phyloP scores from a whole-genome alignment of 2,329 filamentous ascomycete species.

The Ilyonectria robusta region DNA sequence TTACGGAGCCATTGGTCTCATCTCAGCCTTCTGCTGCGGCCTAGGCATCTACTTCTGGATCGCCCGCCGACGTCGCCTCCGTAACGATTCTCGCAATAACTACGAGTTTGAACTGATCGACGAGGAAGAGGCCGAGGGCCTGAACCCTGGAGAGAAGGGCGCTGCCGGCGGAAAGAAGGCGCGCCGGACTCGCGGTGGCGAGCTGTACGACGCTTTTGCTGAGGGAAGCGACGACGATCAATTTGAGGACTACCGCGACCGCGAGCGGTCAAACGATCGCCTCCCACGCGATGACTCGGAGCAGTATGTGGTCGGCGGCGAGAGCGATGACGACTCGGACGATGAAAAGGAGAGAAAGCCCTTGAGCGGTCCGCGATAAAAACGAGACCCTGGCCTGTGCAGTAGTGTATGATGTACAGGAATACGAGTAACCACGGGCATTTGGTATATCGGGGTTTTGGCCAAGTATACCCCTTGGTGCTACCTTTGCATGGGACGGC shows the following conservation, averaged over 20 bases:
- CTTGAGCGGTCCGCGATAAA: slow-evolving; percentile 39
- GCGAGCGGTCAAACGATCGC: slow-evolving; percentile 54
- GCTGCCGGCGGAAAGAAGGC: slow-evolving; percentile 60
- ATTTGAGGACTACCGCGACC: slow-evolving; percentile 60
- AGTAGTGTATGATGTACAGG: slow-evolving; percentile 19
- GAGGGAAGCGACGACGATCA: slow-evolving; percentile 82
- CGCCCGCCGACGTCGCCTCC: slow-evolving; percentile 81
- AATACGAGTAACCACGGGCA: slow-evolving; percentile 11
- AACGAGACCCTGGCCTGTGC: neutral
- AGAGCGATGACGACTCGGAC: slow-evolving; percentile 52
- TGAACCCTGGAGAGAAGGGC: slow-evolving; percentile 63
- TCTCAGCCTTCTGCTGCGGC: slow-evolving; percentile 84
- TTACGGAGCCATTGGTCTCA: slow-evolving; percentile 87
- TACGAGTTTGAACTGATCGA: slow-evolving; percentile 97
- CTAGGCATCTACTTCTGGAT: slow-evolving; percentile 87
- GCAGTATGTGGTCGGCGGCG: slow-evolving; percentile 66
- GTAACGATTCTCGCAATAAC: slow-evolving; percentile 81
- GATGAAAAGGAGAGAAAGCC: slow-evolving; percentile 47
- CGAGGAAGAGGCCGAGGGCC: slow-evolving; percentile 78
- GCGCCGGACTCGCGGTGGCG: slow-evolving; percentile 78
- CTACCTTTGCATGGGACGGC: slow-evolving; percentile 42
- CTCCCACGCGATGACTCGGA: slow-evolving; percentile 55
- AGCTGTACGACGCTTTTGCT: slow-evolving; percentile 98
- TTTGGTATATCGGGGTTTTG: slow-evolving; percentile 25
- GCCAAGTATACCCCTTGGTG: slow-evolving; percentile 16